Evolutionary conservation across 2,329 filamentous ascomycete species (phyloP), one percentile per base, ranked within the genome.

Genomic region (Capronia coronata): DNA sequence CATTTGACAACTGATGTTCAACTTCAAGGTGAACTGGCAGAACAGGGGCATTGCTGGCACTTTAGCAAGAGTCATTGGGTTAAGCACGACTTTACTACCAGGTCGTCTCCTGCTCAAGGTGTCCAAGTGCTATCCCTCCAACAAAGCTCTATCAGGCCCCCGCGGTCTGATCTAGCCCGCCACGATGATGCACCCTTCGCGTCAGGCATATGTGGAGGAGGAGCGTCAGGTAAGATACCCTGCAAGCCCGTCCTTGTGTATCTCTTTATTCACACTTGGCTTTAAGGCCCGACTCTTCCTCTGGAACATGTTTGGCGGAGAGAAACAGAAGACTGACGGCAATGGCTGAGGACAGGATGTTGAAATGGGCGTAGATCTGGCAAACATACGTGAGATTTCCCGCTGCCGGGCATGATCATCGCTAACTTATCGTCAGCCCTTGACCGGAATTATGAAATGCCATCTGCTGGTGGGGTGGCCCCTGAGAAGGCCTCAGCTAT

Each of bases 181-280:
- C 53, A 69, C 64, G 65, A 77, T 71, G 66, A 77, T 94, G 73
- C 91, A 96, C 74, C 91, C 91, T 51, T 82, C 91, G 67, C 81
- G 93, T 59, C 85, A 91, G 70, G 91, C 91, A 35, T 96, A 94
- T 69, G 89, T 97, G 57, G 91, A 97, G 75, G 91, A 96, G 65
- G 82, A 80, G 64, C 69, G 76, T 46, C 78, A 84, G 74, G 83
- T 86, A 76, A 74, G 78, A 63, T n/a, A 23, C 37, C 22, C 14
- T 40, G 27, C 41, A 5, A 16, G 4, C 25, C 37, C 14, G 13
- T 22, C 34, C n/a, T 48, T 16, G 9, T 35, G 34, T 47, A 21
- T 46, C 48, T 48, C 37, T 29, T 22, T 57, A 44, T 44, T 52
- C 50, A 58, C 59, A 49, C 30, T 32, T 39, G 52, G 50, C 43